phyloP scores from a whole-genome alignment of 2,329 filamentous ascomycete species.

The Botryotinia narcissicola region DNA sequence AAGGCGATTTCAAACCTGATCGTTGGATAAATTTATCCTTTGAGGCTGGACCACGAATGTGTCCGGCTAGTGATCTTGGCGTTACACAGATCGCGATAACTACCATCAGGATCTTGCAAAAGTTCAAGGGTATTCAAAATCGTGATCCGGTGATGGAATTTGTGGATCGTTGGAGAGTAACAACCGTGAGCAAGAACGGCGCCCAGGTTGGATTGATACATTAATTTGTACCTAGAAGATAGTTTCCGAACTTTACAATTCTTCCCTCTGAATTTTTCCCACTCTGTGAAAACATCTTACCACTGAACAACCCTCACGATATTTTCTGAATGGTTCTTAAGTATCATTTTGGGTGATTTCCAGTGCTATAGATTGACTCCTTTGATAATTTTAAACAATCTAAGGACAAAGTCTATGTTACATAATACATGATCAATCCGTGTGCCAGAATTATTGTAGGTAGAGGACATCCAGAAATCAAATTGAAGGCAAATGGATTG shows the following conservation, averaged over 20 bases:
- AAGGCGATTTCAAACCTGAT: conserved; percentile 1
- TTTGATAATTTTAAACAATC: too few species aligned
- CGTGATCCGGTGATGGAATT: not conserved
- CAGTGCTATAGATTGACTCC: too few species aligned
- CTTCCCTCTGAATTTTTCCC: not conserved
- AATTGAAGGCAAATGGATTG: too few species aligned
- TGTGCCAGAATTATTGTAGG: too few species aligned
- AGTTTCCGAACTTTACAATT: not conserved
- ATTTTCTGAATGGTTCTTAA: not conserved
- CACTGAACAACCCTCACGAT: too few species aligned
- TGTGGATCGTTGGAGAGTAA: conserved; percentile 4
- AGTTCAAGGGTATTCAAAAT: not conserved
- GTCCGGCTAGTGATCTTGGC: conserved; percentile 12
- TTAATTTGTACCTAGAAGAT: not conserved
- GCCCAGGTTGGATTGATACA: not conserved
- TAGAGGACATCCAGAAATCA: too few species aligned
- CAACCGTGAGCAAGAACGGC: conserved; percentile 12
- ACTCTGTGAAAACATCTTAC: not conserved
- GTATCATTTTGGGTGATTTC: not conserved
- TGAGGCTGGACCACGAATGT: not conserved
- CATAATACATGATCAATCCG: too few species aligned
- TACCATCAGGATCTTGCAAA: not conserved
- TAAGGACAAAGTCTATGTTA: too few species aligned
- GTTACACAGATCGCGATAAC: not conserved
- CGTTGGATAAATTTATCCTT: conserved; percentile 11